These are phyloP conservation scores for Trichoderma sp. DNA, from an alignment of 2,329 filamentous ascomycete genomes.

Conservation along the genomic window DNA sequence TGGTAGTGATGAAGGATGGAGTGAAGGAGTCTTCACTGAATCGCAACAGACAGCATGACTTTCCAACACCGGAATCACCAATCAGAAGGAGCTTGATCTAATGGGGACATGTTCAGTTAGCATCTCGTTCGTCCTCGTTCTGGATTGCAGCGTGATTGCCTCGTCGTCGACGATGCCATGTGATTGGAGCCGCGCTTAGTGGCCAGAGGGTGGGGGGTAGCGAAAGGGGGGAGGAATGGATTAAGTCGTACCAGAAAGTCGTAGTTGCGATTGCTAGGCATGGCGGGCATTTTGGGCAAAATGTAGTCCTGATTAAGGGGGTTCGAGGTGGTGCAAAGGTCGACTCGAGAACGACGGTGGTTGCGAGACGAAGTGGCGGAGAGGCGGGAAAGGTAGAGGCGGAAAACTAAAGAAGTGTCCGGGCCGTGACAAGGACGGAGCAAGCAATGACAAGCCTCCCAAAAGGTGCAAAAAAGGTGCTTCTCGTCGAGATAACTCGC, in stretches of 20 bases:
- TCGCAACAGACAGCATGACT: constrained; percentile 93
- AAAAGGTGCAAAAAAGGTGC: background rate
- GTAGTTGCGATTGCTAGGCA: constrained; percentile 98
- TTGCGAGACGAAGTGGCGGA: constrained; percentile 3
- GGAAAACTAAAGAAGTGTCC: background rate
- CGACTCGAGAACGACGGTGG: background rate
- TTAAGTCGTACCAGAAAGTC: constrained; percentile 80
- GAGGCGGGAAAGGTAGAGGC: background rate
- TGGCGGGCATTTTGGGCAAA: constrained; percentile 44
- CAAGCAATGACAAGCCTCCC: background rate
- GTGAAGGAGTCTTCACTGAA: constrained; percentile 98
- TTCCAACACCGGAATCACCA: constrained; percentile 93
- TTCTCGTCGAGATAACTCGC: background rate
- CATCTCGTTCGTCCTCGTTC: background rate
- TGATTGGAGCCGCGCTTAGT: background rate
- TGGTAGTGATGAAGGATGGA: constrained; percentile 96
- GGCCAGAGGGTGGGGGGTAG: background rate
- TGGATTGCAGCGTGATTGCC: constrained; percentile 8
- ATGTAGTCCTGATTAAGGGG: background rate
- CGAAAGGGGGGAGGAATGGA: background rate
- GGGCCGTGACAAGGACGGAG: background rate
- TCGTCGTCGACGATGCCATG: background rate
- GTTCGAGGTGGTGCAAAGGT: background rate
- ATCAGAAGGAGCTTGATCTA: constrained; percentile 97
- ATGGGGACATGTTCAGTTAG: constrained; percentile 20